Evolutionary conservation across 441 rosid genomes (phyloP), one percentile per base, ranked within the genome.

Genomic region (Pelargonium myrrhifolium): DNA sequence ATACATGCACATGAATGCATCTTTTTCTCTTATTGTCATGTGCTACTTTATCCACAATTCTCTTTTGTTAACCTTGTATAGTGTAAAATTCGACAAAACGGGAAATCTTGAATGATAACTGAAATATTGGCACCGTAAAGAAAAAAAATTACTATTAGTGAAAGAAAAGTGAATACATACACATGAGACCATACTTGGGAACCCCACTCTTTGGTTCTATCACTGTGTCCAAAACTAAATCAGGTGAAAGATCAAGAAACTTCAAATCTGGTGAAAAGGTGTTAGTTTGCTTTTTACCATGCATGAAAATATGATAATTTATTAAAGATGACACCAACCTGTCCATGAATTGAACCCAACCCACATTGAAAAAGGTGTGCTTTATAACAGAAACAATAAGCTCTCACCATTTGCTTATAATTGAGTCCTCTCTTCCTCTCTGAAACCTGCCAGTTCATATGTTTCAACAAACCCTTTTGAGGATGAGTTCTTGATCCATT

Each of bases 391-490:
- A 65, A 62, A 65, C 59, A 59, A 7, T 18, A 22, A 49, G 71
- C 65, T 72, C 72, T 28, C 71, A 35, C 45, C 62, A 66, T 26
- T 20, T 31, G 62, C 60, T 15, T 28, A 69, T 68, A 71, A 66
- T 73, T 62, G 64, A 70, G 64, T 65, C 65, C 76, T 73, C 69
- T 76, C 43, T 65, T 56, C 42, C 12, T 10, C n/a, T 66, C 64
- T 4, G 78, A 69, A 73, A 74, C 59, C 70, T 77, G 74, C 86
- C 85, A 78, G 65, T 74, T 72, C 80, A 78, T 65, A 67, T 62
- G 66, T 45, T 14, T 75, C 65, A 45, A 62, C 49, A 69, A 6
- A 76, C 64, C 76, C n/a, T n/a, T n/a, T 69, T 73, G 76, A 66
- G 68, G 74, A 51, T 66, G 40, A 77, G 76, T 74, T 78, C 80